Evolutionary conservation across 1,284 basidiomycete species (phyloP).

Genomic region (Malassezia slooffiae): DNA sequence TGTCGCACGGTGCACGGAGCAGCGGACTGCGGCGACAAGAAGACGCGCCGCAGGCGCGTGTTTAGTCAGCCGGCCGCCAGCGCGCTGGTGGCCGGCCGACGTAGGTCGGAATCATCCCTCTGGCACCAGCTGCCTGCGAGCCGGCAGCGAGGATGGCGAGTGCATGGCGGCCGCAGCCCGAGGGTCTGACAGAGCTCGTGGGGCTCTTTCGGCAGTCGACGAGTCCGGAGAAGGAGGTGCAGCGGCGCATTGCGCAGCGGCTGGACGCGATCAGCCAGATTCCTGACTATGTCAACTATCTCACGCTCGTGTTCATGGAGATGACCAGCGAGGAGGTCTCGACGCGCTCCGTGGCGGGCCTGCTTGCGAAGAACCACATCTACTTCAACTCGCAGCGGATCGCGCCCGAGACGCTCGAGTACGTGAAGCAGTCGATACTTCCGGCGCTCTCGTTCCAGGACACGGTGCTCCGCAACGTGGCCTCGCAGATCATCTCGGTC

Average conservation of each 20-base stretch:
- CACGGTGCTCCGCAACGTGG: constrained; percentile 41
- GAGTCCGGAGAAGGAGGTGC: constrained; percentile 31
- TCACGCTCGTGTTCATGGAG: constrained; percentile 76
- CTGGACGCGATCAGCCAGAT: constrained; percentile 35
- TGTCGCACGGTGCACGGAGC: not conserved
- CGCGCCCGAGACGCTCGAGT: constrained; percentile 33
- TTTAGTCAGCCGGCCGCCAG: not conserved
- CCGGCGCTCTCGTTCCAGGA: constrained; percentile 36
- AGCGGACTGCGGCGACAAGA: not conserved
- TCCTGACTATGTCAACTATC: constrained; percentile 73
- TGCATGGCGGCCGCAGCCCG: constrained; percentile 32
- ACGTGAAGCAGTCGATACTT: constrained; percentile 40
- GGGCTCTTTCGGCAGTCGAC: constrained; percentile 40
- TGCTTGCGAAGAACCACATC: constrained; percentile 87
- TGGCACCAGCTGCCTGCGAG: no score
- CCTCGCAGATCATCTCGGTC: constrained; percentile 44
- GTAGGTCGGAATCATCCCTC: not conserved
- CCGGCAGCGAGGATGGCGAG: constrained; percentile 16
- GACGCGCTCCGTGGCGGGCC: constrained; percentile 86
- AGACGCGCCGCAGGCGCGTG: constrained; percentile 3
- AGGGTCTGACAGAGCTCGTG: constrained; percentile 34
- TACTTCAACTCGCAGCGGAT: constrained; percentile 36
- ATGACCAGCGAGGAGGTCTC: constrained; percentile 73
- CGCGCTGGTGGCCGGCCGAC: not conserved
- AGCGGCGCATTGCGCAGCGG: constrained; percentile 35